Evolutionary conservation across 129 eudicot genomes (phyloP).

Genomic region (Artemisia annua): DNA sequence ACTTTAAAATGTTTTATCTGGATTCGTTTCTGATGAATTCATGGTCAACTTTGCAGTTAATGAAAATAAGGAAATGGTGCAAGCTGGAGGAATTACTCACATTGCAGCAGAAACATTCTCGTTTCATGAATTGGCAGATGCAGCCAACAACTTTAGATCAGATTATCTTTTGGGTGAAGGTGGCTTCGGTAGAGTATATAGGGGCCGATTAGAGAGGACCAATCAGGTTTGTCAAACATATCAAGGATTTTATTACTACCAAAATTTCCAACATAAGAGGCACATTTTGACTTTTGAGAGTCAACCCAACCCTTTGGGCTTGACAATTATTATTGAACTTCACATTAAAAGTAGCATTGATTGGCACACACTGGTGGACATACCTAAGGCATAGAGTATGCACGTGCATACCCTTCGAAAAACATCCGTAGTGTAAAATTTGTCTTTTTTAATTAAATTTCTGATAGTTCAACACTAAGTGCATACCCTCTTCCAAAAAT

Average conservation of each 20-base stretch:
- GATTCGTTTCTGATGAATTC: constrained; percentile 33
- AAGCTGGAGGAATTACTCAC: constrained; percentile 48
- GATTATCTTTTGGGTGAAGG: constrained; percentile 76
- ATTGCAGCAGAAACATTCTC: constrained; percentile 71
- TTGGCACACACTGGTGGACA: neutral
- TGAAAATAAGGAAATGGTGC: constrained; percentile 42
- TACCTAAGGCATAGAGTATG: no score
- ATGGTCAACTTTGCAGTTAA: constrained; percentile 35
- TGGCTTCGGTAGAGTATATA: constrained; percentile 68
- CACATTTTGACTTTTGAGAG: neutral
- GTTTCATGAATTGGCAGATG: constrained; percentile 65
- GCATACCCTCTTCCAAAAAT: no score
- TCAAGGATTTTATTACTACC: neutral
- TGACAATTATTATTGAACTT: neutral
- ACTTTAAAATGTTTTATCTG: neutral
- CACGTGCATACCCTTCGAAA: no score
- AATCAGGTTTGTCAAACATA: constrained; percentile 47
- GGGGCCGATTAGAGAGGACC: constrained; percentile 59
- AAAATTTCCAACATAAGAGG: neutral
- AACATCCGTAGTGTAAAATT: no score
- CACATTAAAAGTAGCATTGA: neutral
- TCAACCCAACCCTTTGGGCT: constrained; percentile 2
- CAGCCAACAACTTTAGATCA: constrained; percentile 59
- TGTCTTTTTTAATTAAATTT: no score
- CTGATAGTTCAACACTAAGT: no score